Evolutionary conservation across 148 eudicot species (phyloP).

Genomic region (Amaranthus hypochondriacus): DNA sequence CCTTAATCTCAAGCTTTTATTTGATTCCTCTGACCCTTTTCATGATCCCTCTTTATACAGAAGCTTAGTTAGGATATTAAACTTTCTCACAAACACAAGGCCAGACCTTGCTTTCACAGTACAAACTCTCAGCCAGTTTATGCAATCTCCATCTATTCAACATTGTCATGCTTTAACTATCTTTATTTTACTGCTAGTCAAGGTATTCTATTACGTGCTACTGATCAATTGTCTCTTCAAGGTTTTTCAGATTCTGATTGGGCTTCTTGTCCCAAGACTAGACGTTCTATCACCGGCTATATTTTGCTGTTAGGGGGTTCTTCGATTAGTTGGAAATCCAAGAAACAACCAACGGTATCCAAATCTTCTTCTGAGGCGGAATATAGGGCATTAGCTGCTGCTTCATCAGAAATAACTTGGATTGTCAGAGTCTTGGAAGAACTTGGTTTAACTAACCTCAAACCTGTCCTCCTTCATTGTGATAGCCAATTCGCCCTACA

Average conservation of each 20-base stretch:
- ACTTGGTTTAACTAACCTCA: no score
- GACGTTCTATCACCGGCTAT: neutral
- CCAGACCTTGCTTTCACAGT: neutral
- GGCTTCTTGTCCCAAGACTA: neutral
- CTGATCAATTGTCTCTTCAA: no score
- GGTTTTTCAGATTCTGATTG: neutral
- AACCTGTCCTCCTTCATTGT: no score
- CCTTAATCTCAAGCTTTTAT: no score
- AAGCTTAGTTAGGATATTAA: neutral
- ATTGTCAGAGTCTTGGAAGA: no score
- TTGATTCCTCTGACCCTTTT: neutral
- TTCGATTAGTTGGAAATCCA: neutral
- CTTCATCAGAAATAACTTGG: no score
- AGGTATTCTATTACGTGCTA: neutral
- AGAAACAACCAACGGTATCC: neutral
- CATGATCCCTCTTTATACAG: neutral
- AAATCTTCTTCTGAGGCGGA: neutral
- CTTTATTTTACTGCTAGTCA: neutral
- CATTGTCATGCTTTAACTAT: neutral
- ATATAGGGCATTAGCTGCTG: neutral
- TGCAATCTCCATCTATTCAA: neutral
- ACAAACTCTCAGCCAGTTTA: neutral
- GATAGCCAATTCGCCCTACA: no score
- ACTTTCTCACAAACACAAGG: no score
- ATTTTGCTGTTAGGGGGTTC: neutral